Percentiles rank a stretch among this genome's conserved stretches.
Conservation (phyloP, 2,329 filamentous ascomycete genomes). For the Trichoderma harzianum region DNA sequence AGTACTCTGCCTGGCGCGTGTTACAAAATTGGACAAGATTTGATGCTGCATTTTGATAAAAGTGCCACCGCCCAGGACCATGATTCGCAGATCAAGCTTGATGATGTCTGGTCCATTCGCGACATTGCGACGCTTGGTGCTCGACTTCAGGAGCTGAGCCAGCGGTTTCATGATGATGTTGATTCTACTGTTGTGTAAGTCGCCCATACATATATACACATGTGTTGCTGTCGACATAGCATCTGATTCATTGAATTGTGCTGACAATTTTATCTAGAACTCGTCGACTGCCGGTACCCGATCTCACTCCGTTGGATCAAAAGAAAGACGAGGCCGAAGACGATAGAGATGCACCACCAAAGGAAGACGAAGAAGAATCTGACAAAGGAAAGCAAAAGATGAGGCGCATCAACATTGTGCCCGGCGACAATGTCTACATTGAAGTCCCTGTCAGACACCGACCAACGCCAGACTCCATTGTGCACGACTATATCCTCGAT, state of each 20-base stretch:
- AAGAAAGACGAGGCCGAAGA: neutral
- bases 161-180: constrained; percentile 18
- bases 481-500: constrained; percentile 33
- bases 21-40: constrained; percentile 27
- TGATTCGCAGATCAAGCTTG: constrained; percentile 5
- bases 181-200: constrained; percentile 4
- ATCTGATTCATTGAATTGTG: neutral
- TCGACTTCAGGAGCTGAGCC: constrained; percentile 23
- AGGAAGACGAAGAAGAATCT: neutral
- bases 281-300: neutral
- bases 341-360: neutral
- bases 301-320: neutral
- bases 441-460: neutral
- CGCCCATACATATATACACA: neutral
- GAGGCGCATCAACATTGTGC: neutral
- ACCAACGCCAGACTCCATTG: constrained; percentile 22
- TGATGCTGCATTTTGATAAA: constrained; percentile 25
- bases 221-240: neutral
- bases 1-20: constrained; percentile 18
- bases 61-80: neutral
- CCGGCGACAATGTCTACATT: neutral
- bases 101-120: constrained; percentile 21
- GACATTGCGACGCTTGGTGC: constrained; percentile 22
- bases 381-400: neutral
- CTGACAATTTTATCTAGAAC: neutral